Evolutionary conservation across 306 rosid genomes (phyloP).

Genomic region (Carpinus viminea): DNA sequence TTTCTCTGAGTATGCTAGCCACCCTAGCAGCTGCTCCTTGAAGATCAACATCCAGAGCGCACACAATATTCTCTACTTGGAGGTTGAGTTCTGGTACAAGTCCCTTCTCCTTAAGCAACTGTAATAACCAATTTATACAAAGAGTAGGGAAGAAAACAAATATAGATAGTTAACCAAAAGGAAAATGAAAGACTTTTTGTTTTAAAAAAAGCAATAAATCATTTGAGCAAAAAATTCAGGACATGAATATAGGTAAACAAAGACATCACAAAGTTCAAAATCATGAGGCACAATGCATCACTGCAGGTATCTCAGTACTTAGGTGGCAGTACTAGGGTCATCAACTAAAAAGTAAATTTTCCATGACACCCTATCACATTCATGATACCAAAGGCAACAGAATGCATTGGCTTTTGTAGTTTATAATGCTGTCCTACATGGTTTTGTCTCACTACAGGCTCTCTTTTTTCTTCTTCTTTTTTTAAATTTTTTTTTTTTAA

Average conservation of each 20-base stretch:
- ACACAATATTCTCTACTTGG: slow-evolving; percentile 69
- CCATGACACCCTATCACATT: neutral
- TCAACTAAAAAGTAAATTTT: neutral
- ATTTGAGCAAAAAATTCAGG: slow-evolving; percentile 13
- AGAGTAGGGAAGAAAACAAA: neutral
- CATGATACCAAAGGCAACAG: neutral
- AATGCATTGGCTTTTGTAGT: neutral
- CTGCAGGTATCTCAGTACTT: neutral
- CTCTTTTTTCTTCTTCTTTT: too few relatives aligned
- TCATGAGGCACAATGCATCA: neutral
- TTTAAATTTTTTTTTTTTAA: neutral
- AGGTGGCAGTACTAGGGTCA: neutral
- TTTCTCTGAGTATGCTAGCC: slow-evolving; percentile 75
- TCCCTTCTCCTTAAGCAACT: slow-evolving; percentile 96
- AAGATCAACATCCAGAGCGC: slow-evolving; percentile 83
- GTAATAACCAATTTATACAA: neutral
- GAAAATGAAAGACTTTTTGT: neutral
- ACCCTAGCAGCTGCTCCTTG: slow-evolving; percentile 87
- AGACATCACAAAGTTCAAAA: neutral
- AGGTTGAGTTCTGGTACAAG: slow-evolving; percentile 69
- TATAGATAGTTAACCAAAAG: neutral
- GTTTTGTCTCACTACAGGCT: neutral
- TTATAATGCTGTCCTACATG: neutral
- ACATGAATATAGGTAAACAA: neutral
- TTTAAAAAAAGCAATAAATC: neutral